These are phyloP conservation scores for Vanrija sp. DNA, from an alignment of 1,284 basidiomycete genomes.

Conservation along the genomic window DNA sequence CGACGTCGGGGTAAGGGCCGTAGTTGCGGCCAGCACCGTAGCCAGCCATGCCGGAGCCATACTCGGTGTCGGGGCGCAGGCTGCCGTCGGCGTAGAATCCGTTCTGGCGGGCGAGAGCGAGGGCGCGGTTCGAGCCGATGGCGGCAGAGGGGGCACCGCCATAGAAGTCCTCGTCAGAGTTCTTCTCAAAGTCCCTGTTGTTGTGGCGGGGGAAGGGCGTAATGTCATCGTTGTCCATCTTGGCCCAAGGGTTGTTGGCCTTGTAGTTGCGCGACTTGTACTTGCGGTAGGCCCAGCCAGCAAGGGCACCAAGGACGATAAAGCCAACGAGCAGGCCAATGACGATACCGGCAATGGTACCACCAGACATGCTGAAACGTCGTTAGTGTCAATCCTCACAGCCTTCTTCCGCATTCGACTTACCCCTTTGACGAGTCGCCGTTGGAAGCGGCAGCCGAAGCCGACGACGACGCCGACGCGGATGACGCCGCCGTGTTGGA, in stretches of 20 bases:
- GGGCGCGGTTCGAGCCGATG: constrained; percentile 23
- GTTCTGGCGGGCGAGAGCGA: constrained; percentile 31
- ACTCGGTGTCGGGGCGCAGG: constrained; percentile 24
- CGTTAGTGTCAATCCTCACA: no score
- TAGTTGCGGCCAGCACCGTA: constrained; percentile 23
- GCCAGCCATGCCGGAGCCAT: constrained; percentile 31
- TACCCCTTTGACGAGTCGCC: neutral
- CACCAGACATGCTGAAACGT: constrained; percentile 6
- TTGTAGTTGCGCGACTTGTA: constrained; percentile 8
- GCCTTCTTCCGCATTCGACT: no score
- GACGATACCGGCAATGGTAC: constrained; percentile 16
- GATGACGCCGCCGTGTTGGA: no score
- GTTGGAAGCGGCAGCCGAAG: constrained; percentile 1
- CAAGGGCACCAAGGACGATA: constrained; percentile 15
- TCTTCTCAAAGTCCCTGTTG: constrained; percentile 3
- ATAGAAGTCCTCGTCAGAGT: constrained; percentile 9
- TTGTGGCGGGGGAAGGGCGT: constrained; percentile 30
- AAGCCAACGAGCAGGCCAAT: constrained; percentile 12
- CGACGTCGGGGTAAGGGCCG: constrained; percentile 20
- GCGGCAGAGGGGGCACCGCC: constrained; percentile 2
- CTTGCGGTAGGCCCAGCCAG: constrained; percentile 27
- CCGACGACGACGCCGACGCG: neutral
- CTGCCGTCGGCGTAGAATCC: constrained; percentile 25
- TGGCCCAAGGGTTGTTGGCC: constrained; percentile 29
- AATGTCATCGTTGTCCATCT: constrained; percentile 39